Percentiles rank a stretch among this genome's conserved stretches.
These are phyloP conservation scores for Gastrodia elata DNA, from an alignment of 106 monocot genomes.

Conservation along the genomic window DNA sequence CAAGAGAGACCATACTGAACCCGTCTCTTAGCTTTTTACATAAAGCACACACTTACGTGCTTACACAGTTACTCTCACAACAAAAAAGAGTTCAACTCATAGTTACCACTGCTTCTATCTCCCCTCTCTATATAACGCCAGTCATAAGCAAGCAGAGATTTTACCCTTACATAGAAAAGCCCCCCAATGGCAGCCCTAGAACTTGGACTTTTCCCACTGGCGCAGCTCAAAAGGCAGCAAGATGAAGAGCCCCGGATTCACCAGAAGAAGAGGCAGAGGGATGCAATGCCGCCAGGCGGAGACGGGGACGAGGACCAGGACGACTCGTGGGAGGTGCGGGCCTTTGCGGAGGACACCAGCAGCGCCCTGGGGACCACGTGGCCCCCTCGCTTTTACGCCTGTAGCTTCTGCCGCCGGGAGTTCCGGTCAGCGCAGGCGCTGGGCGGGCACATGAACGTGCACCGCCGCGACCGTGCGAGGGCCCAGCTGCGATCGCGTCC, in stretches of 20 bases:
- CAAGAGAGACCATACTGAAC: no score
- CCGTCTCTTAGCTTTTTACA: no score
- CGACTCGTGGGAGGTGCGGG: constrained; percentile 19
- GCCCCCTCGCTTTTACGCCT: constrained; percentile 35
- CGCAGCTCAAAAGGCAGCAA: not conserved
- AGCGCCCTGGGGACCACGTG: constrained; percentile 23
- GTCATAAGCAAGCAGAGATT: not conserved
- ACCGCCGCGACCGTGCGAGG: constrained; percentile 25
- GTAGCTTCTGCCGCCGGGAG: constrained; percentile 28
- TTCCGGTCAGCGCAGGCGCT: constrained; percentile 35
- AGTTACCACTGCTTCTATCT: not conserved
- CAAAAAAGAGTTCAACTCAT: not conserved
- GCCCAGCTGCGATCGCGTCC: constrained; percentile 2
- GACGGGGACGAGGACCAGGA: not conserved
- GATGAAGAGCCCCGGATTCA: not conserved
- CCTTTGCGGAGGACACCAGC: constrained; percentile 20
- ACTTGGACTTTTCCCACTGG: not conserved
- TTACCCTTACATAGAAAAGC: not conserved
- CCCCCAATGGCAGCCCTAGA: not conserved
- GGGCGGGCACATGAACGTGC: constrained; percentile 39
- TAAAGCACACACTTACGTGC: no score
- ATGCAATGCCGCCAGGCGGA: not conserved
- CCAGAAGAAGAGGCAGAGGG: not conserved
- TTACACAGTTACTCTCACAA: no score
- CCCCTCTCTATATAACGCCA: constrained; percentile 7